These are phyloP conservation scores for Phragmites australis DNA, from an alignment of 176 grass and related monocot species.

Conservation along the genomic window DNA sequence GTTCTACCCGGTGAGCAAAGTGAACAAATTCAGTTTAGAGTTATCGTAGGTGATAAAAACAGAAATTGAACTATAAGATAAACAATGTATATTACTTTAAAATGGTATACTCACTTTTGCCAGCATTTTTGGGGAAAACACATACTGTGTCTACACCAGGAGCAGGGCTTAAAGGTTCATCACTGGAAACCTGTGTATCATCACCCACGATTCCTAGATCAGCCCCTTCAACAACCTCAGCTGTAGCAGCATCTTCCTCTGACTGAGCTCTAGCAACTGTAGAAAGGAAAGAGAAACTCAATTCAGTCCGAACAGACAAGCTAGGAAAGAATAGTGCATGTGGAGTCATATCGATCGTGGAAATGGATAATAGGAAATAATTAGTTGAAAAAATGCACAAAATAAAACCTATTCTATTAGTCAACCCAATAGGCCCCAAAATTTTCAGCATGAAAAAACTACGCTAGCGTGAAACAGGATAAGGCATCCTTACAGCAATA, in stretches of 20 bases:
- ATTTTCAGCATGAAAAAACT: not conserved
- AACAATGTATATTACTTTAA: not conserved
- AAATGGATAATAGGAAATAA: not conserved
- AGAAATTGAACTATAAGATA: not conserved
- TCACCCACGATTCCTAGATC: conserved; percentile 91
- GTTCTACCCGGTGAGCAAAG: not conserved
- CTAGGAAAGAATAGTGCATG: not conserved
- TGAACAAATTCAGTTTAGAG: not conserved
- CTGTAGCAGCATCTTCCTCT: conserved; percentile 74
- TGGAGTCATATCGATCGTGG: not conserved
- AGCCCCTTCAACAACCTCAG: conserved; percentile 81
- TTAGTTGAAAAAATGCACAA: not conserved
- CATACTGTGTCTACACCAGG: conserved; percentile 77
- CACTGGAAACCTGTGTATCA: conserved; percentile 77
- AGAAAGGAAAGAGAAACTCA: not conserved
- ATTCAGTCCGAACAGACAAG: not conserved
- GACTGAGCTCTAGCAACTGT: conserved; percentile 74
- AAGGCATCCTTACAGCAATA: not conserved
- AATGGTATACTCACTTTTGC: conserved; percentile 64
- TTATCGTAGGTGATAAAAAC: not conserved
- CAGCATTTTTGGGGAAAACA: conserved; percentile 89
- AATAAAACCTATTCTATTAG: not conserved
- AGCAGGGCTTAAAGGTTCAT: conserved; percentile 64
- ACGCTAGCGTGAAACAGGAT: not conserved
- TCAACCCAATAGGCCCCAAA: not conserved